phyloP scores from a whole-genome alignment of 2,329 filamentous ascomycete species.

The Harringtonia lauricola region DNA sequence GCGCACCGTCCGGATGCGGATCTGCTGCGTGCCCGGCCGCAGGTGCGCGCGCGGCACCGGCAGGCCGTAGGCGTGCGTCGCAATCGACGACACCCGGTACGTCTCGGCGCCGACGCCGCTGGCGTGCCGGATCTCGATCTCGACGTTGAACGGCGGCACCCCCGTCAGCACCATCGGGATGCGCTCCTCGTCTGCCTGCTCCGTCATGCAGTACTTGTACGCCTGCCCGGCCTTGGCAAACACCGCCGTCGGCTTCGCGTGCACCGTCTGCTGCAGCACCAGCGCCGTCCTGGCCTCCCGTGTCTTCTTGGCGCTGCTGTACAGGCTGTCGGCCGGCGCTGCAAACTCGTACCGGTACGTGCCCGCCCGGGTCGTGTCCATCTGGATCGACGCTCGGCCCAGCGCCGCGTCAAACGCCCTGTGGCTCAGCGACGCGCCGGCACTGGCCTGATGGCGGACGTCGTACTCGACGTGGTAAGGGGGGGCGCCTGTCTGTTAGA shows the following conservation, averaged over 20 bases:
- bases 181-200: conserved; percentile 68
- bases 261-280: conserved; percentile 69
- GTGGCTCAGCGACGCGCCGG: conserved; percentile 46
- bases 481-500: conserved; percentile 46
- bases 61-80: conserved; percentile 62
- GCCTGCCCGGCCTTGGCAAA: conserved; percentile 84
- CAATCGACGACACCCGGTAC: conserved; percentile 71
- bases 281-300: conserved; percentile 23
- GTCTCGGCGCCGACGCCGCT: conserved; percentile 63
- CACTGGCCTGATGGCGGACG: conserved; percentile 58
- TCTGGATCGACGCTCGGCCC: conserved; percentile 64
- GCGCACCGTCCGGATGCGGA: conserved; percentile 81
- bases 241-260: conserved; percentile 68
- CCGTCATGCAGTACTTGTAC: conserved; percentile 89
- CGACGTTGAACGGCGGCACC: conserved; percentile 76
- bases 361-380: conserved; percentile 79
- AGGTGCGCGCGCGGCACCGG: conserved; percentile 76
- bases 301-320: conserved; percentile 42
- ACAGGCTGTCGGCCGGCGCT: conserved; percentile 74
- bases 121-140: conserved; percentile 89
- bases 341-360: conserved; percentile 78
- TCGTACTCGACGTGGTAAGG: conserved; percentile 80
- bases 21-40: conserved; percentile 77
- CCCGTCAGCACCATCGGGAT: conserved; percentile 83
- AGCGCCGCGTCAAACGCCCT: conserved; percentile 70